Conservation (phyloP, 768 basidiomycete genomes). For the Mycena albidolilacea region DNA sequence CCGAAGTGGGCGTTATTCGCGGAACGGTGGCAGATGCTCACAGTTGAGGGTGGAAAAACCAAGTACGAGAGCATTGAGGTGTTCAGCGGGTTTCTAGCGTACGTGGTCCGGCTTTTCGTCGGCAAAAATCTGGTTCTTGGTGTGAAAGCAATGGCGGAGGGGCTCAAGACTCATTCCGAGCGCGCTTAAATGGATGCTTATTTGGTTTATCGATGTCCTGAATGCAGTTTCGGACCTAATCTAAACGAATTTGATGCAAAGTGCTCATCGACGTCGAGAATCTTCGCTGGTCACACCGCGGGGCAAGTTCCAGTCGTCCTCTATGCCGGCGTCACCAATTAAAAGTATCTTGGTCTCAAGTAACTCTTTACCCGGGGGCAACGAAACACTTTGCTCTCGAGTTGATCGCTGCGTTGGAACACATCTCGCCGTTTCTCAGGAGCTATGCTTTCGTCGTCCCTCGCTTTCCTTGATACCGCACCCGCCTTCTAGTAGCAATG, state of each 20-base stretch:
- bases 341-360: too few species aligned
- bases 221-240: not conserved
- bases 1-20: slow-evolving; percentile 21
- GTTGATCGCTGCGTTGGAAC: too few species aligned
- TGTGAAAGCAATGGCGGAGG: slow-evolving; percentile 34
- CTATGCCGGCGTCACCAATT: too few species aligned
- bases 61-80: slow-evolving; percentile 77
- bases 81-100: slow-evolving; percentile 70
- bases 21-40: slow-evolving; percentile 78
- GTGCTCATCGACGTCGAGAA: too few species aligned
- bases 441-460: too few species aligned
- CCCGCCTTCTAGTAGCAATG: too few species aligned
- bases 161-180: slow-evolving; percentile 25
- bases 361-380: too few species aligned
- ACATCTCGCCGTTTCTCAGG: too few species aligned
- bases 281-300: too few species aligned
- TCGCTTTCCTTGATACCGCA: too few species aligned
- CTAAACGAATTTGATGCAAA: too few species aligned
- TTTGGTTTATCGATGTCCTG: not conserved
- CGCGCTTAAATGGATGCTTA: slow-evolving; percentile 13
- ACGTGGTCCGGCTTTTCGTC: slow-evolving; percentile 53
- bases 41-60: slow-evolving; percentile 60
- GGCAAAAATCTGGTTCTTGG: slow-evolving; percentile 29
- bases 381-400: too few species aligned
- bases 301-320: not conserved